Conservation (phyloP, 179 eudicot species). For the Nepenthes alata region DNA sequence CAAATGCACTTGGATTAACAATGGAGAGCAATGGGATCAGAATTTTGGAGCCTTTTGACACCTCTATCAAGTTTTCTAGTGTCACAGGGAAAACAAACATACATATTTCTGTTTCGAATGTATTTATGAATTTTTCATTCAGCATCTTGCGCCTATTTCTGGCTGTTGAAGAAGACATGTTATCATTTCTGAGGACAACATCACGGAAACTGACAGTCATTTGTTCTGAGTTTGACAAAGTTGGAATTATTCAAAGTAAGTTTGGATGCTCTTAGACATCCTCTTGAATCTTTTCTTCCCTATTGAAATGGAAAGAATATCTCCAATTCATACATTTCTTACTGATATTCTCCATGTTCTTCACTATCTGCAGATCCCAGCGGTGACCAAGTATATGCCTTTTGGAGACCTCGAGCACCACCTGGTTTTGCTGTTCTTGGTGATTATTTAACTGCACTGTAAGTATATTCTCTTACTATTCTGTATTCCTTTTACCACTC, state of each 20-base stretch:
- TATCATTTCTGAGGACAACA: constrained; percentile 66
- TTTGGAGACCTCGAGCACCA: constrained; percentile 98
- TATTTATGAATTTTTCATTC: constrained; percentile 95
- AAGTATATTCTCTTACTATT: constrained; percentile 17
- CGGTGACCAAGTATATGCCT: constrained; percentile 56
- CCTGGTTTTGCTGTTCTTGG: constrained; percentile 97
- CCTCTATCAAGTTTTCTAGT: constrained; percentile 60
- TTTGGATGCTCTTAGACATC: constrained; percentile 4
- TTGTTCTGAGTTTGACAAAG: constrained; percentile 93
- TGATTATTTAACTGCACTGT: constrained; percentile 90
- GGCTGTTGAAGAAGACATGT: constrained; percentile 90
- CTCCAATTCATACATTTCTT: not conserved
- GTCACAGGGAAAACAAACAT: constrained; percentile 76
- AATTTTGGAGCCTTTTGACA: constrained; percentile 95
- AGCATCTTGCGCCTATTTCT: constrained; percentile 83
- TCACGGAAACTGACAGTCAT: constrained; percentile 73
- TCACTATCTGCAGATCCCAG: constrained; percentile 31
- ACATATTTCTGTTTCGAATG: constrained; percentile 64
- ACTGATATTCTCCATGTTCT: constrained; percentile 1
- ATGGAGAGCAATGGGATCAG: constrained; percentile 95
- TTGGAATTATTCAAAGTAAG: constrained; percentile 73
- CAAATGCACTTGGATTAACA: constrained; percentile 75
- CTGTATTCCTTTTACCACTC: constrained; percentile 5
- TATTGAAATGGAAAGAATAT: not conserved
- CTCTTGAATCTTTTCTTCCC: not conserved